Conservation (phyloP, 805 yeast genomes). For the Metschnikowia drakensbergensis region DNA sequence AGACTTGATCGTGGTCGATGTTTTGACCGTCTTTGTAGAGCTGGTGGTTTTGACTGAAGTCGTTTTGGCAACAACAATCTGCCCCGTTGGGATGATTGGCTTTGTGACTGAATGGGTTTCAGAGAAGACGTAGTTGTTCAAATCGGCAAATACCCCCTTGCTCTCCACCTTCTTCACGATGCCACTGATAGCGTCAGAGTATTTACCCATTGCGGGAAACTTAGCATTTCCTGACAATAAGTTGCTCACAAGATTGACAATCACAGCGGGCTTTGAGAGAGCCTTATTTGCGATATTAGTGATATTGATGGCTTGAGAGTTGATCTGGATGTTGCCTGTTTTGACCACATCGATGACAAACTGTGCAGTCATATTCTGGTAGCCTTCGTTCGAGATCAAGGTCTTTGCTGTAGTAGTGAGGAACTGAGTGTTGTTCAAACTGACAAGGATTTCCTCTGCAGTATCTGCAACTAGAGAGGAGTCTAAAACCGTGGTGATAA, state of each 20-base stretch:
- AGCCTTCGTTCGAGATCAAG: slow-evolving; percentile 31
- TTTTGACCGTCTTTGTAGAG: neutral
- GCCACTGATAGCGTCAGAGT: slow-evolving; percentile 28
- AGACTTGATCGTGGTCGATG: neutral
- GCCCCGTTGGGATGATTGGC: slow-evolving; percentile 16
- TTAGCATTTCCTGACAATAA: slow-evolving; percentile 23
- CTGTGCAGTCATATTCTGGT: slow-evolving; percentile 34
- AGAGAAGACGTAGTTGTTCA: slow-evolving; percentile 35
- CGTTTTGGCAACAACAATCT: slow-evolving; percentile 16
- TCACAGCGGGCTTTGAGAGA: slow-evolving; percentile 23
- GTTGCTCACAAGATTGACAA: slow-evolving; percentile 21
- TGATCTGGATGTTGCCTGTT: slow-evolving; percentile 26
- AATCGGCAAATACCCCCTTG: slow-evolving; percentile 35
- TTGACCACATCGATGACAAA: slow-evolving; percentile 26
- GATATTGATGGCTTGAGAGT: slow-evolving; percentile 24
- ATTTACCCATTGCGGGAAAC: slow-evolving; percentile 22
- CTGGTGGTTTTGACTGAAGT: slow-evolving; percentile 1
- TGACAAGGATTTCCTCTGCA: slow-evolving; percentile 27
- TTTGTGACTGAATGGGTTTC: slow-evolving; percentile 17
- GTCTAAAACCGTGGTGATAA: slow-evolving; percentile 25
- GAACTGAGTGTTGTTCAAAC: slow-evolving; percentile 41
- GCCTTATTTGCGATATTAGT: slow-evolving; percentile 23
- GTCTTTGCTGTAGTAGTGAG: slow-evolving; percentile 36
- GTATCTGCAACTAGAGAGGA: slow-evolving; percentile 26
- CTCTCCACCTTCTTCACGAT: slow-evolving; percentile 32